Evolutionary conservation across 768 basidiomycete genomes (phyloP), one percentile per base, ranked within the genome.

Genomic region (Mycena floridula): DNA sequence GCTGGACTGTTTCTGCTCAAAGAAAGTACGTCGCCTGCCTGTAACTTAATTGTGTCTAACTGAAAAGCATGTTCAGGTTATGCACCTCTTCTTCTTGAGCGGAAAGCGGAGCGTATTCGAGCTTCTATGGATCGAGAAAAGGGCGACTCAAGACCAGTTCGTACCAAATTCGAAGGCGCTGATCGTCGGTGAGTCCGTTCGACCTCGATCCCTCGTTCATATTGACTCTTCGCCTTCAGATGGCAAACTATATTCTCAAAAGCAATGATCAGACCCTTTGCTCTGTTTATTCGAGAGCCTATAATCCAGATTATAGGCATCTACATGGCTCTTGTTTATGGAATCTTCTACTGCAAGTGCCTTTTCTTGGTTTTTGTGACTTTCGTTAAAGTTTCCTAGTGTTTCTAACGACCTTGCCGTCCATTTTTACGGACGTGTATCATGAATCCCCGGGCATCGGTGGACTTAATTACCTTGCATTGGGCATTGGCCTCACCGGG

Each of bases 251-350:
- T 87, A 26, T 62, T 90, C 46, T 36, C 48, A 1, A 73, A 64
- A 45, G 71, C 84, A 0, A 60, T 90, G 20, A 60, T 69, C 11
- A 74, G 87, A 16, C 89, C 90, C 0, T 85, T 91, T 62, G 54
- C 61, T 4, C 57, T 90, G 11, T 82, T 87, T 45, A 53, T 44
- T 0, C 54, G 54, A 4, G 86, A 89, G 54, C 75, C 80, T 1
- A 85, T 89, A 51, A 66, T 85, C 18, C 84, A 85, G 52, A 57
- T 85, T 2, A 61, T 89, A 8, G 79, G 81, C 0, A 3, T 79
- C 1, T 89, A 86, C 49, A 77, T 85, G 73, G 79, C 82, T 0
- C 79, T 85, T 50, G 55, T 84, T 13, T 90, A 83, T 45, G 87
- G 82, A 4, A 54, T 69, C 0, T 61, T 81, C 28, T 85, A 82